These are phyloP conservation scores for Fusarium sp. DNA, from an alignment of 2,329 filamentous ascomycete genomes.

Conservation along the genomic window DNA sequence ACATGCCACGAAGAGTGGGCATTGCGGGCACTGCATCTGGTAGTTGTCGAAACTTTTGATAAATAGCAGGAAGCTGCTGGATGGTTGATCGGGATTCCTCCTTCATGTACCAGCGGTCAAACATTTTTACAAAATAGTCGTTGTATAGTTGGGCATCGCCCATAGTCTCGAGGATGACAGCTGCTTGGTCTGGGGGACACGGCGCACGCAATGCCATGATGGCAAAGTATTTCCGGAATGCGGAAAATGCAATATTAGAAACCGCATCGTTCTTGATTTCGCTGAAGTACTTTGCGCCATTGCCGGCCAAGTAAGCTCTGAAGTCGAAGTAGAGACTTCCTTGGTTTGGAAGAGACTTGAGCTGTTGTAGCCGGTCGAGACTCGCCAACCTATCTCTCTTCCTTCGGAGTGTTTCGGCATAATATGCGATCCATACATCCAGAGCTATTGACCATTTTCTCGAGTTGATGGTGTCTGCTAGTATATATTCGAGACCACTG, in stretches of 20 bases:
- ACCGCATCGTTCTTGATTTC: constrained; percentile 43
- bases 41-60: constrained; percentile 62
- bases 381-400: constrained; percentile 19
- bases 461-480: constrained; percentile 59
- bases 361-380: constrained; percentile 38
- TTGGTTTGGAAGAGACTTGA: constrained; percentile 50
- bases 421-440: constrained; percentile 58
- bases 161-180: constrained; percentile 59
- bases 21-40: constrained; percentile 57
- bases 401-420: constrained; percentile 34
- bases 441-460: constrained; percentile 56
- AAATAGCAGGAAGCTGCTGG: constrained; percentile 59
- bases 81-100: constrained; percentile 50
- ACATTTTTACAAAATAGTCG: constrained; percentile 58
- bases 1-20: constrained; percentile 61
- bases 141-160: constrained; percentile 60
- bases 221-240: constrained; percentile 53
- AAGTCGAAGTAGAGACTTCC: constrained; percentile 55
- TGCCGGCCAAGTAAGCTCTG: constrained; percentile 52
- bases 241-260: constrained; percentile 46
- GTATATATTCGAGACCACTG: constrained; percentile 61
- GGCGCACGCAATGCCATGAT: constrained; percentile 52
- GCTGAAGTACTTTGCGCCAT: constrained; percentile 45
- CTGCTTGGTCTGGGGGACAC: constrained; percentile 55
- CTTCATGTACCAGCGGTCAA: constrained; percentile 51